Percentiles rank a stretch among this genome's conserved stretches.
These are phyloP conservation scores for Liquidambar formosana DNA, from an alignment of 164 flowering plant genomes.

Conservation along the genomic window DNA sequence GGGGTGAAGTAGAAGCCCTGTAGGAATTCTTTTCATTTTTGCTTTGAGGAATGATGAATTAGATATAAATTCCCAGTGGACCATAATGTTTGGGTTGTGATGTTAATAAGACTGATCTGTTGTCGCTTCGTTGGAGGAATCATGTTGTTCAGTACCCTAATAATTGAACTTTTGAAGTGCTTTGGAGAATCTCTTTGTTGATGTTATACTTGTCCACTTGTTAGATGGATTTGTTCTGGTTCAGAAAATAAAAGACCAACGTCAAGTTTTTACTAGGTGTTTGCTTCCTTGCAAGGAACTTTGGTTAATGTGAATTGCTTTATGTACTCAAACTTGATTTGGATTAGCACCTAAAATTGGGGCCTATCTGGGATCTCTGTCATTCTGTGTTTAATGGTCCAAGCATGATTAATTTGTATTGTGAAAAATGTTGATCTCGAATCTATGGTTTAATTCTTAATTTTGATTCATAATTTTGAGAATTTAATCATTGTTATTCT, in stretches of 20 bases:
- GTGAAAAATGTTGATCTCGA: neutral
- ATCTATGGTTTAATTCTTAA: no score
- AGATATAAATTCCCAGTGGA: neutral
- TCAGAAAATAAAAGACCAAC: neutral
- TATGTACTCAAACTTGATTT: neutral
- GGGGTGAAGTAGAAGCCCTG: neutral
- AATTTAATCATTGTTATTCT: neutral
- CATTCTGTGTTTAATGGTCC: neutral
- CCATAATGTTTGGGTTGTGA: neutral
- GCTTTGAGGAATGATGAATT: neutral
- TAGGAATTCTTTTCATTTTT: neutral
- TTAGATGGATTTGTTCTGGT: conserved; percentile 10
- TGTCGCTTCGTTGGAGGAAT: conserved; percentile 11
- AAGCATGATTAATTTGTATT: neutral
- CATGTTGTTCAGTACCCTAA: conserved; percentile 14
- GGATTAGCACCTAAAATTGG: neutral
- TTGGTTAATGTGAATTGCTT: no score
- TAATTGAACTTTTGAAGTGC: conserved; percentile 15
- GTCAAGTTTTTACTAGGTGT: neutral
- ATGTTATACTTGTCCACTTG: conserved; percentile 9
- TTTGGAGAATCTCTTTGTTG: conserved; percentile 20
- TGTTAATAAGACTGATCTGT: conserved; percentile 6
- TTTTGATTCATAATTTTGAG: neutral
- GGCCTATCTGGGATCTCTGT: neutral
- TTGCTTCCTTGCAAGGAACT: neutral